Percentiles rank a stretch among this genome's conserved stretches.
Conservation (phyloP, 345 rosid genomes). For the Firmiana major region DNA sequence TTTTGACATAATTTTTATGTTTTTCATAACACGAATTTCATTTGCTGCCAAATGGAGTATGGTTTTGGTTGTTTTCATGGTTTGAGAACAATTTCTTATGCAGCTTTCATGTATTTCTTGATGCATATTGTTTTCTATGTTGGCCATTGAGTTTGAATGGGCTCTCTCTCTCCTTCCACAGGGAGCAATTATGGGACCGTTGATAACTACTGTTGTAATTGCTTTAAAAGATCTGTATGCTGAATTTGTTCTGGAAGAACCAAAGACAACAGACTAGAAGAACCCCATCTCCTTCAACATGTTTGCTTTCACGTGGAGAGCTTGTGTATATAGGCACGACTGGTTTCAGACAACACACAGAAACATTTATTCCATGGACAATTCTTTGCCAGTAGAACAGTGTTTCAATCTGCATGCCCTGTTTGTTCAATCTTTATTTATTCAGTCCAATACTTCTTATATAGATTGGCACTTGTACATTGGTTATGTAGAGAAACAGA, state of each 20-base stretch:
- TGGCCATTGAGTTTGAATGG: background rate
- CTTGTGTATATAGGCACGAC: slow-evolving; percentile 10
- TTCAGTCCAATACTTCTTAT: background rate
- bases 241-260: slow-evolving; percentile 72
- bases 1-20: too few species aligned
- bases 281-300: background rate
- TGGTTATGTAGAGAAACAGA: background rate
- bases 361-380: background rate
- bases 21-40: too few species aligned
- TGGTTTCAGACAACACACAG: background rate
- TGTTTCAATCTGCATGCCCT: background rate
- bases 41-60: too few species aligned
- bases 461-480: background rate
- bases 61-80: slow-evolving; percentile 1
- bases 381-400: background rate
- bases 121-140: slow-evolving; percentile 5
- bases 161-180: slow-evolving; percentile 21
- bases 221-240: slow-evolving; percentile 86
- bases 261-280: slow-evolving; percentile 39
- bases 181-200: slow-evolving; percentile 99
- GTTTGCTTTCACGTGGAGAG: slow-evolving; percentile 14
- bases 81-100: background rate
- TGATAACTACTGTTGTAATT: slow-evolving; percentile 87
- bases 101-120: background rate
- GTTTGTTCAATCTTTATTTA: background rate